Percentiles rank a stretch among this genome's conserved stretches.
These are phyloP conservation scores for Eucalyptus lansdowneana DNA, from an alignment of 345 rosid species.

Conservation along the genomic window DNA sequence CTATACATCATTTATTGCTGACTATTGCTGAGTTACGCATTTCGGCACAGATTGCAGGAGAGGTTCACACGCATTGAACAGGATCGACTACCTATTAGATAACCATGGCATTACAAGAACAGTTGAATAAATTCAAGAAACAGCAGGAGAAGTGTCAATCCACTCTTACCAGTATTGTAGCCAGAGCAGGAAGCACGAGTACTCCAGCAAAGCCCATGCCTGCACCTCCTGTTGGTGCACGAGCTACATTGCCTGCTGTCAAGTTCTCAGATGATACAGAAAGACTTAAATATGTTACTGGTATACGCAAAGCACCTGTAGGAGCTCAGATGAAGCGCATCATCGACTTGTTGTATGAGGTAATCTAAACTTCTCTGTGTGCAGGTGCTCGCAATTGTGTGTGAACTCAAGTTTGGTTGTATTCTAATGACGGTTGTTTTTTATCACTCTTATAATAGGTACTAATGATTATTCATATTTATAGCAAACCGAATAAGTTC, in stretches of 20 bases:
- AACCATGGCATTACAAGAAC: slow-evolving; percentile 51
- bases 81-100: not conserved
- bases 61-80: not conserved
- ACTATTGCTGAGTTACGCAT: not conserved
- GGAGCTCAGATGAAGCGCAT: slow-evolving; percentile 92
- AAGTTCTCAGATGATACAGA: slow-evolving; percentile 73
- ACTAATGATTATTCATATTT: too few relatives aligned
- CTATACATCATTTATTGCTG: not conserved
- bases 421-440: not conserved
- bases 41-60: not conserved
- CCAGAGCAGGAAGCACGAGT: slow-evolving; percentile 20
- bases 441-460: not conserved
- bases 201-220: slow-evolving; percentile 1
- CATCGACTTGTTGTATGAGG: slow-evolving; percentile 45
- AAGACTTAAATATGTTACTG: slow-evolving; percentile 44
- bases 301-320: slow-evolving; percentile 50
- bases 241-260: slow-evolving; percentile 28
- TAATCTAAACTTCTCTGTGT: not conserved
- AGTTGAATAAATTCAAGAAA: slow-evolving; percentile 48
- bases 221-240: slow-evolving; percentile 5
- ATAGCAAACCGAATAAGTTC: not conserved
- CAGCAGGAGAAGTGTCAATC: slow-evolving; percentile 72
- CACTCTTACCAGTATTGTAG: slow-evolving; percentile 40
- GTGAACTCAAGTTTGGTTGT: not conserved
- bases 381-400: not conserved